Evolutionary conservation across 192 early-diverging fungal species (phyloP), one percentile per base, ranked within the genome.

Genomic region (Coemansia sp.): DNA sequence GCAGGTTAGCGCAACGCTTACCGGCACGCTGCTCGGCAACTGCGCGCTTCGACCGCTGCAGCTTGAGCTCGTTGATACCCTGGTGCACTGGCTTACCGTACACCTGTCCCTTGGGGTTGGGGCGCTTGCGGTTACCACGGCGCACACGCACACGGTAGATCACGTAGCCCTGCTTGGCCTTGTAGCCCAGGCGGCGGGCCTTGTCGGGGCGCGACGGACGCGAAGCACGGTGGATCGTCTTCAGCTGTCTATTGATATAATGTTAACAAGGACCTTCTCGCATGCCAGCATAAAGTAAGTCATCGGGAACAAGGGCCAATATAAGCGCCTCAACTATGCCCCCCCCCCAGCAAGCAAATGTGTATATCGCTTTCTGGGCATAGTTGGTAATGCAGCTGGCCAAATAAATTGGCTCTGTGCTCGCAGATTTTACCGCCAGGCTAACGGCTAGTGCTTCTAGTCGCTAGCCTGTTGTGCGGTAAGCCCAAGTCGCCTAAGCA

Each of bases 161-260:
- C 60, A 99, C 93, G 79, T 88, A 99, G 71, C 96, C 96, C 83
- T 97, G 96, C 88, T 99, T 99, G 84, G 96, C 96, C 82, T 98
- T 98, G 92, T 99, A 99, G 58, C 96, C 96, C 43, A 99, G 83
- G 80, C 96, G 93, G 81, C 96, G 93, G 42, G 96, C 96, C 88
- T 97, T 97, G 80, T 97, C 93, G 56, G 94, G 94, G 73, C 94
- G 93, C 64, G 94, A 93, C 49, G 96, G 92, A 71, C 94, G 93
- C 56, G 93, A 94, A 45, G 94, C 96, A 70, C 96, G 93, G 86
- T 97, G 94, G 80, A 99, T 92, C 58, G 92, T 89, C 81, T 96
- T 93, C 82, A 99, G 87, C 84, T 99, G 96, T 61, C 94, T 89
- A 74, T 40, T 34, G 34, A 26, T 47, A 52, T n/a, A 40, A 20